Evolutionary conservation across 2,329 filamentous ascomycete genomes (phyloP).

Genomic region (Phaeosphaeria sp.): DNA sequence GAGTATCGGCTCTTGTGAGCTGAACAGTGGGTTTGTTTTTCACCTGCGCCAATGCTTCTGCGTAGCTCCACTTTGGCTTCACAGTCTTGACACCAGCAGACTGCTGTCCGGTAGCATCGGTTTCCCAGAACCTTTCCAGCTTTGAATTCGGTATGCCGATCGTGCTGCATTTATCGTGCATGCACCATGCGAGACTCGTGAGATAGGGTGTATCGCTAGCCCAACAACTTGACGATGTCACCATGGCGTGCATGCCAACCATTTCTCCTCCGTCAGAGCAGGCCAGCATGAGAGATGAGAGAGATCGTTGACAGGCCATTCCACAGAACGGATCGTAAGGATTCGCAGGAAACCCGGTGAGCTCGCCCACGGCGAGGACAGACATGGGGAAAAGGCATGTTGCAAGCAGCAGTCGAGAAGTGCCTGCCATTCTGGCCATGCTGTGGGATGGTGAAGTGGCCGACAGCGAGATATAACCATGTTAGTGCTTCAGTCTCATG

Average conservation of each 20-base stretch:
- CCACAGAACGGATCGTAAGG: background rate
- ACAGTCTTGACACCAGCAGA: conserved; percentile 5
- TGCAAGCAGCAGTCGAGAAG: background rate
- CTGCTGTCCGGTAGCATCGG: conserved; percentile 7
- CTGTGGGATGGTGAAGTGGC: background rate
- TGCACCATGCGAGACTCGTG: conserved; percentile 38
- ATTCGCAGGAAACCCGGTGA: background rate
- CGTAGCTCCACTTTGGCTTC: conserved; percentile 26
- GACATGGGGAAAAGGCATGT: background rate
- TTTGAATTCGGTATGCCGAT: conserved; percentile 17
- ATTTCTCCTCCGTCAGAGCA: background rate
- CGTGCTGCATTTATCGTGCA: conserved; percentile 27
- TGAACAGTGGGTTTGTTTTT: background rate
- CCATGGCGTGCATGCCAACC: background rate
- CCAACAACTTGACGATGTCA: conserved; percentile 30
- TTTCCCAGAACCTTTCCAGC: conserved; percentile 28
- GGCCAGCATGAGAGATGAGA: background rate
- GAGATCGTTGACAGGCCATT: background rate
- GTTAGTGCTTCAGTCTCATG: background rate
- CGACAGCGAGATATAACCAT: background rate
- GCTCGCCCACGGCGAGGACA: background rate
- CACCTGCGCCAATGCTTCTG: conserved; percentile 12
- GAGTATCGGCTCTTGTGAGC: conserved; percentile 11
- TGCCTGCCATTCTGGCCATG: background rate
- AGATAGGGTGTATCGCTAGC: conserved; percentile 33